These are phyloP conservation scores for Schizothecium vesticola DNA, from an alignment of 495 filamentous ascomycete species.

Conservation along the genomic window DNA sequence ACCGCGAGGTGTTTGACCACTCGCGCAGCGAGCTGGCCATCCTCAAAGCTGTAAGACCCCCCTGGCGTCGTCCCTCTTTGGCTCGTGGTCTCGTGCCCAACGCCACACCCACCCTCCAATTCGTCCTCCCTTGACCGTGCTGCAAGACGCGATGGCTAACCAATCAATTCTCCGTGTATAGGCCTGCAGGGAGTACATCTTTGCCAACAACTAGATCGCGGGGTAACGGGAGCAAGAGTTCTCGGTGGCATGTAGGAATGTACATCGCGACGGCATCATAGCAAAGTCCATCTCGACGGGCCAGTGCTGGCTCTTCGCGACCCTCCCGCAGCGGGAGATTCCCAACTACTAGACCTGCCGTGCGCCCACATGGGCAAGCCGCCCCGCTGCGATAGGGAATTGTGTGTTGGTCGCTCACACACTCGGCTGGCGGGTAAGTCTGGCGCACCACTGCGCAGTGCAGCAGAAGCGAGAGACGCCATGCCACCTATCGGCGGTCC, in stretches of 20 bases:
- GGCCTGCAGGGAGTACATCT: conserved; percentile 47
- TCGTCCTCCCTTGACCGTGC: background rate
- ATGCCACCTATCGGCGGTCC: background rate
- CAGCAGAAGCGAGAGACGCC: background rate
- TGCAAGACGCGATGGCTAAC: conserved; percentile 18
- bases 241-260: background rate
- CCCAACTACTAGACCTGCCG: conserved; percentile 8
- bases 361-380: background rate
- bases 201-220: conserved; percentile 19
- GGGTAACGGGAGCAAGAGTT: background rate
- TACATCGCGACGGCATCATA: background rate
- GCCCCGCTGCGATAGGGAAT: conserved; percentile 1
- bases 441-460: background rate
- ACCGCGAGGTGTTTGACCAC: conserved; percentile 75
- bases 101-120: background rate
- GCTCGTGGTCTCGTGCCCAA: background rate
- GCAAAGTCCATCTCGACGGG: background rate
- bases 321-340: conserved; percentile 1
- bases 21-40: conserved; percentile 67
- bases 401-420: background rate
- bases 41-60: conserved; percentile 61
- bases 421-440: conserved; percentile 5
- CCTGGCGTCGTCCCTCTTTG: background rate
- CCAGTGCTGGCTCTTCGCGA: conserved; percentile 8
- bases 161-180: conserved; percentile 14